Conservation (phyloP, 345 rosid genomes). For the Salix dunnii region DNA sequence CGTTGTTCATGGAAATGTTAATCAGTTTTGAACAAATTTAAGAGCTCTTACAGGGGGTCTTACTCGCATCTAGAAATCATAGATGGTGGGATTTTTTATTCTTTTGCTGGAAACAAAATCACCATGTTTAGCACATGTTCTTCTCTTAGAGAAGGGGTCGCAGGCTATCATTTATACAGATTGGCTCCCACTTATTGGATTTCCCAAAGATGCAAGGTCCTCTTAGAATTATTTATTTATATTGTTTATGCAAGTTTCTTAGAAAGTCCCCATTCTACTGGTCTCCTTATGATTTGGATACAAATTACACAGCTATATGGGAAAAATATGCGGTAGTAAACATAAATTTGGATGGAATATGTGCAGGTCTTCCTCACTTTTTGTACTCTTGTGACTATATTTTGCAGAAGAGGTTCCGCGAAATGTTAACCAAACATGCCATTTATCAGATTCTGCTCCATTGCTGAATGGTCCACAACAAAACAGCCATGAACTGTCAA, state of each 20-base stretch:
- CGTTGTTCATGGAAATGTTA: not conserved
- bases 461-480: constrained; percentile 53
- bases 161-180: not conserved
- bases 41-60: not conserved
- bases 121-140: not conserved
- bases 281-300: not conserved
- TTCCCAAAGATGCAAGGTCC: not conserved
- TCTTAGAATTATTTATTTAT: not conserved
- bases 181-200: not conserved
- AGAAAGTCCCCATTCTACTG: not conserved
- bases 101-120: not conserved
- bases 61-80: not conserved
- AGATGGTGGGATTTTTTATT: not conserved
- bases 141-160: not conserved
- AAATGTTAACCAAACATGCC: constrained; percentile 34
- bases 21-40: not conserved
- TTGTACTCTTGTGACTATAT: constrained; percentile 83
- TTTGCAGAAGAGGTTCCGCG: constrained; percentile 87
- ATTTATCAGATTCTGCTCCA: constrained; percentile 74
- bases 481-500: constrained; percentile 47
- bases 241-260: not conserved
- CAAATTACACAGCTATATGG: not conserved
- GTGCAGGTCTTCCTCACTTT: constrained; percentile 80
- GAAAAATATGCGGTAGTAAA: not conserved
- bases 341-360: constrained; percentile 1